A percentile compares a stretch with the other conserved stretches of the same genome.
Conservation (phyloP, 2,329 filamentous ascomycete genomes). For the Thelonectria discophora region DNA sequence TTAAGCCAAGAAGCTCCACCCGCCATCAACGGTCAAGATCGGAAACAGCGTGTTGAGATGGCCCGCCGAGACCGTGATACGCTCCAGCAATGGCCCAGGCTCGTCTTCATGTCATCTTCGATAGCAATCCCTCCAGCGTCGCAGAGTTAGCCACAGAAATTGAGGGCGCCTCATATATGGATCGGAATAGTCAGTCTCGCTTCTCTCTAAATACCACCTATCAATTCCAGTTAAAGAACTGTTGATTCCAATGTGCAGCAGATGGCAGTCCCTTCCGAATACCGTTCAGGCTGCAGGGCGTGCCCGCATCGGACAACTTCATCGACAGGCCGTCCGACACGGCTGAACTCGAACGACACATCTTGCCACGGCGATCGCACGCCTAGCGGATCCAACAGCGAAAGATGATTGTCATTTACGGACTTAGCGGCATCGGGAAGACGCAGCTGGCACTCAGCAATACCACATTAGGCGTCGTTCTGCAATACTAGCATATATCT, state of each 20-base stretch:
- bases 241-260: no score
- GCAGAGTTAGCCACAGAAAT: background rate
- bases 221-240: no score
- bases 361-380: background rate
- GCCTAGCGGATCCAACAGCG: background rate
- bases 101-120: background rate
- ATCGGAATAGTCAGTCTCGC: no score
- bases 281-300: background rate
- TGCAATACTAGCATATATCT: no score
- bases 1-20: no score
- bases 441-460: background rate
- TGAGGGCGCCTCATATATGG: no score
- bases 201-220: no score
- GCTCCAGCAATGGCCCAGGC: background rate
- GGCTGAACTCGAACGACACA: background rate
- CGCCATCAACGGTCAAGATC: no score
- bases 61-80: no score
- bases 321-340: background rate
- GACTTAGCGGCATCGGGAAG: background rate
- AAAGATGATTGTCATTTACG: background rate
- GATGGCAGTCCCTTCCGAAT: no score
- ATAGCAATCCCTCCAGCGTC: background rate
- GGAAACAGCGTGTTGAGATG: no score
- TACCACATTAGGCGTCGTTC: no score
- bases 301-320: background rate